Evolutionary conservation across 805 yeast genomes (phyloP), one percentile per base, ranked within the genome.

Genomic region (Metschnikowia similis): DNA sequence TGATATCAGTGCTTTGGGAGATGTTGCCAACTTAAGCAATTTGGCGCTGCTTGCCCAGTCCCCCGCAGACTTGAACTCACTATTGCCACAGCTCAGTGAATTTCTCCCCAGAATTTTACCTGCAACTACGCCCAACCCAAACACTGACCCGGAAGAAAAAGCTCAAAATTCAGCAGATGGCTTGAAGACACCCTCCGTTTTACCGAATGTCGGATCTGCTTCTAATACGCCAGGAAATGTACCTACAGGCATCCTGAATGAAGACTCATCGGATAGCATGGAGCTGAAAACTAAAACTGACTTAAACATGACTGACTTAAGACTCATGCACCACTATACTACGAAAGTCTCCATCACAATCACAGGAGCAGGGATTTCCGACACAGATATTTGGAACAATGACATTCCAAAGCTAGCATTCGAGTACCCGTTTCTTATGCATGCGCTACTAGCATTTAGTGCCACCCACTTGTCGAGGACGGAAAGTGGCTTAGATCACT

Each of bases 391-490:
- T 35, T 92, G 97, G 97, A 81, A 84, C 47, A 82, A 80, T 46
- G 95, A 89, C 57, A 89, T 92, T 26, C 97, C 97, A 0, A 81
- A 84, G 71, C 72, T 91, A 50, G 96, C 97, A 5, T 89, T 91
- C 68, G 81, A 84, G 49, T 85, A 84, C 63, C 96, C 96, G 13
- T 90, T 89, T 60, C 72, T 92, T 56, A 89, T 92, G 97, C 97
- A 92, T 63, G 84, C 96, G 0, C 76, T 92, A 11, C 72, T 92
- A 48, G 96, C 96, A 27, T 88, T 92, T 61, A 84, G 96, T 49
- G 97, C 97, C 1, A 89, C 97, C 0, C 97, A 92, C 69, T 69
- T 91, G 45, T 83, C 94, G 5, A 71, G 96, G 53, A 82, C 86
- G 2, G 88, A 85, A 57, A 75, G 82, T 41, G 88, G 91, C 0